Base-by-base conservation (phyloP, 2,329 filamentous ascomycete species). In the Beauveria australis region DNA sequence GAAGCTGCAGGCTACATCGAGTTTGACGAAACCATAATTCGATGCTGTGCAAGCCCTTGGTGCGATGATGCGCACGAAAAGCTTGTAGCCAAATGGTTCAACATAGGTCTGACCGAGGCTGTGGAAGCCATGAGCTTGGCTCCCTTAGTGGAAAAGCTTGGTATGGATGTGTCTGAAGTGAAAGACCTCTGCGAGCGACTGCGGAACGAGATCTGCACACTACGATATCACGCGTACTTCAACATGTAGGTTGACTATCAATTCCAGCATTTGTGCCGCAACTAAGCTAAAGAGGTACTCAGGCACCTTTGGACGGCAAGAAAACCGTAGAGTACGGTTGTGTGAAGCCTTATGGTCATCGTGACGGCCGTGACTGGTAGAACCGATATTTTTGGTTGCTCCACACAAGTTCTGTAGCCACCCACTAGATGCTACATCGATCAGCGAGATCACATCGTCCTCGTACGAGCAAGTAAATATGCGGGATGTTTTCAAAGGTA, bases 51-150 rank as follows among this genome's bases (percentile, higher is more conserved):
- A 69, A 93, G 88, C 68, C 84, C 86, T 30, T 93, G 89, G 88
- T 82, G 84, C 62, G 72, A 77, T 30, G 85, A 90, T 66, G 77
- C 80, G 30, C 79, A 85, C 64, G 80, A 86, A 66, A 86, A 84
- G 63, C 82, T 88, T 51, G 81, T 92, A 59, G 91, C 89, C 41
- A 81, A 86, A 61, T 96, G 90, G 89, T 96, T 95, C 74, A 92
- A 93, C 69, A 77, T 93, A 26, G 87, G 85, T 44, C 78, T 96
- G 66, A 86, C 81, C 9, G 84, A 89, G 69, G 88, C 88, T 33
- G 74, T 95, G 53, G 83, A 91, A 66, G 85, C 87, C 14, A 78
- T 95, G 67, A 88, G 86, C 65, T 73, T 94, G 67, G 88, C 82
- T 43, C 88, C 92, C 10, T 80, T 97, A 69, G 87, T 83, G 52